Conservation (phyloP, 2,329 filamentous ascomycete genomes). For the Colletotrichum sp. region DNA sequence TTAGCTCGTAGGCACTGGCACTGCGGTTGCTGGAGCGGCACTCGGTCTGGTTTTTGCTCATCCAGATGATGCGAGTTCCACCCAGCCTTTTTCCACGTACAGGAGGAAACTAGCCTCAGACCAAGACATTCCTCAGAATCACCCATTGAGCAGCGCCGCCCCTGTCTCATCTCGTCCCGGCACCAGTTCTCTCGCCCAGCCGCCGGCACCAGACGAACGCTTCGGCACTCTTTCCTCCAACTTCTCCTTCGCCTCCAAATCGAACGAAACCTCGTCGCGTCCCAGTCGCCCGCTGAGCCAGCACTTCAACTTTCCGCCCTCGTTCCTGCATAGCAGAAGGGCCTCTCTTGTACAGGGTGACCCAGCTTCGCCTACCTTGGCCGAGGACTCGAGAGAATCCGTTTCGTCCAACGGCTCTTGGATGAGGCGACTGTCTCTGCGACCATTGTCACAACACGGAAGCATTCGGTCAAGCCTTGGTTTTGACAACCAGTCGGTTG, state of each 20-base stretch:
- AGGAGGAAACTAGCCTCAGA: constrained; percentile 27
- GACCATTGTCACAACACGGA: constrained; percentile 68
- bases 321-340: constrained; percentile 43
- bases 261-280: constrained; percentile 26
- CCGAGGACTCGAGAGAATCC: constrained; percentile 59
- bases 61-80: constrained; percentile 43
- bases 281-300: constrained; percentile 36
- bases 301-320: constrained; percentile 42
- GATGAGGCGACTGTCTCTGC: constrained; percentile 73
- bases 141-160: constrained; percentile 26
- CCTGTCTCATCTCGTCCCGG: constrained; percentile 44
- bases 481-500: constrained; percentile 69
- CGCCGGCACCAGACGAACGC: constrained; percentile 31
- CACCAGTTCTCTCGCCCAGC: constrained; percentile 43
- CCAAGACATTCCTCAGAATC: constrained; percentile 34
- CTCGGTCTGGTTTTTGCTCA: constrained; percentile 65
- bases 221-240: constrained; percentile 21
- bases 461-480: constrained; percentile 69
- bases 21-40: constrained; percentile 65
- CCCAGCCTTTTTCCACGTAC: constrained; percentile 20
- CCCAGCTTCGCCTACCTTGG: constrained; percentile 36
- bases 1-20: constrained; percentile 66
- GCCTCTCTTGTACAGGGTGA: constrained; percentile 49
- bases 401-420: constrained; percentile 70
- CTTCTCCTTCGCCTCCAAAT: constrained; percentile 23